Evolutionary conservation across 192 early-diverging fungal genomes (phyloP).

Genomic region (Mortierella antarctica): DNA sequence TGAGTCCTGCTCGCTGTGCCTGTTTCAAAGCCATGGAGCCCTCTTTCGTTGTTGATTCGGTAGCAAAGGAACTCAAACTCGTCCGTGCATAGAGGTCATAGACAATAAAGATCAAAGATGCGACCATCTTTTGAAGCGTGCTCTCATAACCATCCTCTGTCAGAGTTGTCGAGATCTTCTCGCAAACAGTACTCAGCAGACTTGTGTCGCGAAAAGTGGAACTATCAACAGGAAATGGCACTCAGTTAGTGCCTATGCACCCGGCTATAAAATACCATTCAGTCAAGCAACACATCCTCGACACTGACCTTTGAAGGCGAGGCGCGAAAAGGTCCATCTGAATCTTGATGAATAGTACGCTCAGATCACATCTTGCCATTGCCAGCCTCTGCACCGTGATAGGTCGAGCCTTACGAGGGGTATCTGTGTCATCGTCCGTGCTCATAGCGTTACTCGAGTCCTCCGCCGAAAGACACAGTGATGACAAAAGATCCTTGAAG

Average conservation of each 20-base stretch:
- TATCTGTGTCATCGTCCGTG: constrained; percentile 22
- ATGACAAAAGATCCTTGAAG: constrained; percentile 21
- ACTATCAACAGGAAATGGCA: constrained; percentile 3
- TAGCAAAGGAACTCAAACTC: constrained; percentile 8
- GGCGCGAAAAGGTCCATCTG: constrained; percentile 52
- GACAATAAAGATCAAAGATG: constrained; percentile 54
- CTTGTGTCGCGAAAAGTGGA: constrained; percentile 21
- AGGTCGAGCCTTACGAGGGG: background rate
- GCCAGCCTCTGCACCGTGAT: constrained; percentile 16
- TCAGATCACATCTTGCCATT: constrained; percentile 23
- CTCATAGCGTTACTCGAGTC: constrained; percentile 10
- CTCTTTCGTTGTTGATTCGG: constrained; percentile 34
- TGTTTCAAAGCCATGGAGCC: constrained; percentile 34
- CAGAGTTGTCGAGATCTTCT: constrained; percentile 28
- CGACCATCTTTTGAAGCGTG: constrained; percentile 26
- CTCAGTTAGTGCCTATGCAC: background rate
- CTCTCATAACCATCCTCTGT: constrained; percentile 11
- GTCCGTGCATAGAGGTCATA: constrained; percentile 55
- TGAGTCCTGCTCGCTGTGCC: constrained; percentile 38
- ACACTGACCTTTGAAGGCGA: constrained; percentile 26
- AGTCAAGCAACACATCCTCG: background rate
- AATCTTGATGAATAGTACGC: constrained; percentile 40
- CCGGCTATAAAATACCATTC: background rate
- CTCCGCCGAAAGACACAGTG: constrained; percentile 1
- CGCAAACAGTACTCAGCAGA: constrained; percentile 32